A percentile compares a stretch with the other conserved stretches of the same genome.
Conservation (phyloP, 2,329 filamentous ascomycete genomes). For the Dendrostoma leiphaemia region DNA sequence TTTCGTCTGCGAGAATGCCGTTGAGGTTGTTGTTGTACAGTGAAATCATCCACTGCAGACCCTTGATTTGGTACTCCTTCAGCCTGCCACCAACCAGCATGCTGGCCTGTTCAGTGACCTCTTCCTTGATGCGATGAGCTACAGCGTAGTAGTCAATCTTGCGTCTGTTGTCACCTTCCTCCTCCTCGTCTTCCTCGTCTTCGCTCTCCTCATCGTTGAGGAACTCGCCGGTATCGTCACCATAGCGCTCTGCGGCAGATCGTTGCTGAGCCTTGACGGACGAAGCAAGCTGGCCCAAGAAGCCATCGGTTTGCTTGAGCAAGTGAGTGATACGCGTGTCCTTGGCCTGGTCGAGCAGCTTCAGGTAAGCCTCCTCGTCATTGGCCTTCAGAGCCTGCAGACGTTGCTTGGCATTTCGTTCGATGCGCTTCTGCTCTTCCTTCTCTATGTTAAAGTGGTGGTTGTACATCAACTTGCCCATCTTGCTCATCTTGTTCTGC, state of each 20-base stretch:
- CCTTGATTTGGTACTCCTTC: conserved; percentile 98
- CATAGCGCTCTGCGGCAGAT: conserved; percentile 75
- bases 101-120: conserved; percentile 75
- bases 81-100: conserved; percentile 89
- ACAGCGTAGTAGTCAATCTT: conserved; percentile 99
- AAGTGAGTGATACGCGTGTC: conserved; percentile 98
- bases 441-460: conserved; percentile 98
- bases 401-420: conserved; percentile 98
- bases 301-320: conserved; percentile 94
- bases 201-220: conserved; percentile 43
- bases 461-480: conserved; percentile 82
- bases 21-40: conserved; percentile 99
- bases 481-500: conserved; percentile 75
- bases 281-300: conserved; percentile 90
- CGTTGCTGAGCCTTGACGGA: conserved; percentile 95
- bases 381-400: conserved; percentile 97
- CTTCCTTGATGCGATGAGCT: conserved; percentile 92
- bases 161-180: conserved; percentile 67
- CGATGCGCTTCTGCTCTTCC: conserved; percentile 97
- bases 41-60: conserved; percentile 99
- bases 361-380: conserved; percentile 98
- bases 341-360: conserved; percentile 96
- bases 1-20: conserved; percentile 96
- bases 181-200: conserved; percentile 64
- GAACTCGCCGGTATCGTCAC: conserved; percentile 52